Conservation (phyloP, 352 stramenopile genomes). For the Globisporangium apiculatum region DNA sequence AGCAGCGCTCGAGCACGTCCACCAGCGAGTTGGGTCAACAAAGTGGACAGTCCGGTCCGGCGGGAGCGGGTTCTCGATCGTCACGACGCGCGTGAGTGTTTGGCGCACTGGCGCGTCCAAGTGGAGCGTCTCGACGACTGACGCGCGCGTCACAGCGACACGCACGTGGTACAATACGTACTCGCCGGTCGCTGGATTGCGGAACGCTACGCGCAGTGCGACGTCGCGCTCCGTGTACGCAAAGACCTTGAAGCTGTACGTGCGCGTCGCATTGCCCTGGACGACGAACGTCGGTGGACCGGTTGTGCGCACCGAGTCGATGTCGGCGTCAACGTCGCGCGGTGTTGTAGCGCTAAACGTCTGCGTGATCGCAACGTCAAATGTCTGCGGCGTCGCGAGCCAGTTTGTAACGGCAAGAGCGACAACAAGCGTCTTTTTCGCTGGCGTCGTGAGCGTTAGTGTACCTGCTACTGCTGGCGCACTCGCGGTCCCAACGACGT, state of each 20-base stretch:
- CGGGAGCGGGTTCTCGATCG: slow-evolving; percentile 89
- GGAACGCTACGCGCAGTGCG: slow-evolving; percentile 63
- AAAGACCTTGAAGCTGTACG: slow-evolving; percentile 87
- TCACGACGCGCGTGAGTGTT: slow-evolving; percentile 65
- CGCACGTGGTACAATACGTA: slow-evolving; percentile 70
- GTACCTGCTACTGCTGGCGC: slow-evolving; percentile 33
- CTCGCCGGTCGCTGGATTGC: slow-evolving; percentile 77
- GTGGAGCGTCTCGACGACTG: slow-evolving; percentile 68
- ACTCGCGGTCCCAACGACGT: slow-evolving; percentile 67
- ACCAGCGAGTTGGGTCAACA: slow-evolving; percentile 59
- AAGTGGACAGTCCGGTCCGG: slow-evolving; percentile 42
- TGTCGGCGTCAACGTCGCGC: slow-evolving; percentile 3
- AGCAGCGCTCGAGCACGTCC: slow-evolving; percentile 67
- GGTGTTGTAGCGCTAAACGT: slow-evolving; percentile 2
- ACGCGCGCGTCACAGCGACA: slow-evolving; percentile 47
- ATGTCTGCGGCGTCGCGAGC: slow-evolving; percentile 74
- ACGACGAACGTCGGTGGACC: slow-evolving; percentile 68
- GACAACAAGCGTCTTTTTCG: slow-evolving; percentile 75
- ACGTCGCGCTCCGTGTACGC: slow-evolving; percentile 76
- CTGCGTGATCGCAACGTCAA: slow-evolving; percentile 63
- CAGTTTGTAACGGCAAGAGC: slow-evolving; percentile 84
- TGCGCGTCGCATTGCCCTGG: slow-evolving; percentile 37
- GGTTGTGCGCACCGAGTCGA: slow-evolving; percentile 48
- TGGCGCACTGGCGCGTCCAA: slow-evolving; percentile 85
- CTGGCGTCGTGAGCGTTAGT: slow-evolving; percentile 46